Conservation (phyloP, 2,329 filamentous ascomycete species). For the Colletotrichum sp. region DNA sequence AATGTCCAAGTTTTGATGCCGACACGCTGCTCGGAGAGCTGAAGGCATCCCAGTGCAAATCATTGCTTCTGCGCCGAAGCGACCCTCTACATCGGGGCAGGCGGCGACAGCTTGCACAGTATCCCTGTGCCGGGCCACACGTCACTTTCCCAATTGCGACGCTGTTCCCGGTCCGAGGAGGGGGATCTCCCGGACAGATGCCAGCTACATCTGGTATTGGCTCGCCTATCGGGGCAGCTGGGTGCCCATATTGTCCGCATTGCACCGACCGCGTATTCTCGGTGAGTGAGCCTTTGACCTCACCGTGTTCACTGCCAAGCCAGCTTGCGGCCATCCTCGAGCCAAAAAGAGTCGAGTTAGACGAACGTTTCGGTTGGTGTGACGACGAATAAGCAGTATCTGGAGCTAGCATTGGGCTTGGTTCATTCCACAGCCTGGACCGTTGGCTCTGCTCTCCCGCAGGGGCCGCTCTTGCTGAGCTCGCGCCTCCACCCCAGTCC, state of each 20-base stretch:
- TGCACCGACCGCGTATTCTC: neutral
- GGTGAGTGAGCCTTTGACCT: neutral
- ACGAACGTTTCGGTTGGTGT: neutral
- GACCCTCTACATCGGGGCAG: neutral
- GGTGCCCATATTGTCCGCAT: neutral
- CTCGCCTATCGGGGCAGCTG: neutral
- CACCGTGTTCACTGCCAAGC: fast-evolving
- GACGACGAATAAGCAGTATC: neutral
- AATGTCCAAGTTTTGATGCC: neutral
- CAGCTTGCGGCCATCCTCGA: neutral
- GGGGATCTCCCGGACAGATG: neutral
- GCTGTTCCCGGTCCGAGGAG: neutral
- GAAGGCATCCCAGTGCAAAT: neutral
- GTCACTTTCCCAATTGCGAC: neutral
- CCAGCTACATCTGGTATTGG: neutral
- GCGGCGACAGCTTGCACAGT: neutral
- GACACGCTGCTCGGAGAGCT: neutral
- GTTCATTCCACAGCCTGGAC: neutral
- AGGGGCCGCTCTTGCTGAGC: neutral
- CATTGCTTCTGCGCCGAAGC: neutral
- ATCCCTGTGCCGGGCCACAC: neutral
- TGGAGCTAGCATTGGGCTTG: neutral
- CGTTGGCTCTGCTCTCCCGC: neutral
- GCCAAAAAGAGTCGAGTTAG: neutral
- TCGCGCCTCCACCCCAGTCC: neutral